A percentile compares a stretch with the other conserved stretches of the same genome.
Conservation (phyloP, 1,139 yeast genomes). For the Suhomyces maxii region DNA sequence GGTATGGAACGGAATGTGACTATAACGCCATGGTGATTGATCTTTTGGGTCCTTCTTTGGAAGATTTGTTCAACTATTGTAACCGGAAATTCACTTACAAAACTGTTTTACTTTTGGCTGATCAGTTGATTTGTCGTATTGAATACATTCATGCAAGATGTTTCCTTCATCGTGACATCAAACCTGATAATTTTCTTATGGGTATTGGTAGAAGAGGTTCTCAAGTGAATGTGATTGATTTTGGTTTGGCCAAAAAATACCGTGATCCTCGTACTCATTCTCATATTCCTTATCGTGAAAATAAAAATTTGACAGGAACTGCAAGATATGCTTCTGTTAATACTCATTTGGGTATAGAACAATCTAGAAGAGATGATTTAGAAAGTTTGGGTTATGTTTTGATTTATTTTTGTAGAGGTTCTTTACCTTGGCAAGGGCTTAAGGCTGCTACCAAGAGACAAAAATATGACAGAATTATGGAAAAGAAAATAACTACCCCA, state of each 20-base stretch:
- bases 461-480: conserved; percentile 95
- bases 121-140: conserved; percentile 89
- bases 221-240: conserved; percentile 94
- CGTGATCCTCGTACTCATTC: conserved; percentile 94
- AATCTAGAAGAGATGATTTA: conserved; percentile 93
- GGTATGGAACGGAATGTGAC: conserved; percentile 97
- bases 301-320: conserved; percentile 94
- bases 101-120: conserved; percentile 89
- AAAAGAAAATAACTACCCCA: conserved; percentile 91
- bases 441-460: conserved; percentile 97
- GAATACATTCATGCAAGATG: conserved; percentile 96
- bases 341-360: conserved; percentile 96
- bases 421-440: conserved; percentile 98
- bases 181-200: conserved; percentile 96
- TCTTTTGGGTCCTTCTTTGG: conserved; percentile 90
- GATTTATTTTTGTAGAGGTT: conserved; percentile 92
- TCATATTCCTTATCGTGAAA: conserved; percentile 95
- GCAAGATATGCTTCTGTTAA: conserved; percentile 96
- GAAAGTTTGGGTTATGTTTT: conserved; percentile 95
- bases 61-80: conserved; percentile 94
- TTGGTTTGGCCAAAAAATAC: conserved; percentile 94
- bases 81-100: conserved; percentile 90
- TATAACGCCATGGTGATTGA: conserved; percentile 97
- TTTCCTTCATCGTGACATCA: conserved; percentile 88
- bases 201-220: conserved; percentile 95